Base-by-base conservation (phyloP, 1,139 yeast genomes). In the Yamadazyma jaroonii region DNA sequence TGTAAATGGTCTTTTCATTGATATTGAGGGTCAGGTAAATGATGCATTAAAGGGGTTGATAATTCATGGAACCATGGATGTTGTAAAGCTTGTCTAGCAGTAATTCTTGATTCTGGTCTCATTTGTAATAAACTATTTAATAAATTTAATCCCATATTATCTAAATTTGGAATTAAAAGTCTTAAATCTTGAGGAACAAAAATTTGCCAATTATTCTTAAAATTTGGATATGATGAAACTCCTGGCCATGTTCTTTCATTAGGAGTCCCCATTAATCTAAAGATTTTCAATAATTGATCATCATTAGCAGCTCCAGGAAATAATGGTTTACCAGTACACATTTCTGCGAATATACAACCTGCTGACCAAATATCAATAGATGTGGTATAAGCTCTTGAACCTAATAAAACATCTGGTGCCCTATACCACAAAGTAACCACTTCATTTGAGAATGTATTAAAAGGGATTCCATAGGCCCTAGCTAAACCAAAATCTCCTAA, bases 351-450 rank as follows among this genome's bases (percentile, higher is more conserved):
- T 39, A 92, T 92, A 63, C 98, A 92, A 9, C 99, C 99, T 15
- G 96, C 95, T 22, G 97, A 88, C 99, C 99, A 92, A 64, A 92
- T 89, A 62, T 92, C 99, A 46, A 92, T 92, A 1, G 96, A 87
- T 0, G 98, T 92, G 24, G 96, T 85, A 61, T 92, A 92, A 35
- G 95, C 89, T 49, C 97, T 77, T 0, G 96, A 87, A 0, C 99
- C 99, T 62, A 92, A 77, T 39, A 92, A 68, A 29, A 92, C 98
- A 59, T 92, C 99, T 0, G 98, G 98, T 0, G 99, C 97, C 46
- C 99, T 77, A 64, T 92, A 92, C 99, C 99, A 92, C 46, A 92
- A 68, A 1, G 99, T 92, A 28, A 92, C 99, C 29, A 92, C 99
- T 59, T 92, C 98, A 59, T 92, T 89, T 22, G 97, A 87, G 56